Evolutionary conservation across 2,329 filamentous ascomycete genomes (phyloP).

Genomic region (Colletotrichum destructivum): DNA sequence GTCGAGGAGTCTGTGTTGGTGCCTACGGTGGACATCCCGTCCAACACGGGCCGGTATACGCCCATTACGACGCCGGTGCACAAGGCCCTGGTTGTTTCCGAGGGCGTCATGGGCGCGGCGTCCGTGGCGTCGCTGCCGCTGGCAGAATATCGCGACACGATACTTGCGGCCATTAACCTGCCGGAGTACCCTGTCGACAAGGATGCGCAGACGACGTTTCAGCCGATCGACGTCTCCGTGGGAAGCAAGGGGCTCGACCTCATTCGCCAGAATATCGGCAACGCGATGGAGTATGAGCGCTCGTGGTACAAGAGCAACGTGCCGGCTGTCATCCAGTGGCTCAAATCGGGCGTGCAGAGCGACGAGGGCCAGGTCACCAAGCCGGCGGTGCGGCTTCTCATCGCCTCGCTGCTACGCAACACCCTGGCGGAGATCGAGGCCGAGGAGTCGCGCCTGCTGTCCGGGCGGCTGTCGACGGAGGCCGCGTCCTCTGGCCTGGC

Average conservation of each 20-base stretch:
- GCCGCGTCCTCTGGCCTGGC: constrained; percentile 57
- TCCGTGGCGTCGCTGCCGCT: constrained; percentile 62
- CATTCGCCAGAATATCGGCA: constrained; percentile 78
- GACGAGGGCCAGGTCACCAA: constrained; percentile 68
- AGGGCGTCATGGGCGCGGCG: constrained; percentile 79
- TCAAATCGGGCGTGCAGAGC: constrained; percentile 63
- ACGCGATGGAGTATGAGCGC: constrained; percentile 80
- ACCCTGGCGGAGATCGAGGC: constrained; percentile 65
- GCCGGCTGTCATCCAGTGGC: constrained; percentile 76
- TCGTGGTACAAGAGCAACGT: constrained; percentile 83
- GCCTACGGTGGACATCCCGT: constrained; percentile 80
- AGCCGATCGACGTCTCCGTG: constrained; percentile 74
- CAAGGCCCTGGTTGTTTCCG: constrained; percentile 80
- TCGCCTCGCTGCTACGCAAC: constrained; percentile 76
- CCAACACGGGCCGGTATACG: constrained; percentile 74
- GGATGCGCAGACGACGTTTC: constrained; percentile 60
- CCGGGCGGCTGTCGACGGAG: constrained; percentile 50
- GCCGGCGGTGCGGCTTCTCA: constrained; percentile 75
- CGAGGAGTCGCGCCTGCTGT: constrained; percentile 61
- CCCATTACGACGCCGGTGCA: constrained; percentile 87
- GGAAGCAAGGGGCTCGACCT: constrained; percentile 75
- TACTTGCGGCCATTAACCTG: constrained; percentile 72
- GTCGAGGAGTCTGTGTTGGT: constrained; percentile 80
- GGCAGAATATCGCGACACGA: constrained; percentile 56
- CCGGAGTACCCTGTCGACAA: constrained; percentile 58